Base-by-base conservation (phyloP, 805 yeast species). In the Cyberlindnera nakhonratchasimensis region DNA sequence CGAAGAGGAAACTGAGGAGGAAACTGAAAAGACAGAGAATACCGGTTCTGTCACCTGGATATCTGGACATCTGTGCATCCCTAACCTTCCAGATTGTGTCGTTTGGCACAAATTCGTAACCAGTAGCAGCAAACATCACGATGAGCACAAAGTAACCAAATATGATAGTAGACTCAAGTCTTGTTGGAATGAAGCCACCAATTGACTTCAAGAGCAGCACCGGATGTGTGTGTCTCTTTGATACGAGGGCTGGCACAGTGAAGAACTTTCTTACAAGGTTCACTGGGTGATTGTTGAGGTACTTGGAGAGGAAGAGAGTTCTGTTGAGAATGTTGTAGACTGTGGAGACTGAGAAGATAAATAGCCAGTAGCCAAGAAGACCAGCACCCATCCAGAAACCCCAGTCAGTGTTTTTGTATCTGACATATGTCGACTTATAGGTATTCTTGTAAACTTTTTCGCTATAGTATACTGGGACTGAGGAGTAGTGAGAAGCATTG, bases 1-100 rank as follows among this genome's bases (percentile, higher is more conserved):
- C 81, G 54, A 85, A 80, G 34, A 84, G 58, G 40, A 79, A 70
- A 20, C 79, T 56, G 9, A 74, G 53, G 1, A 90, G 87, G 42
- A 79, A 50, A 21, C 63, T 59, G 17, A 64, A 65, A 34, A 66
- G 54, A 10, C 44, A 29, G 7, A 56, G 30, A 19, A 50, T 40
- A 30, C 55, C 62, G 9, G 52, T 43, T 46, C 62, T 48, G 36
- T 57, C 62, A 52, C 57, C 59, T 9, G 50, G 48, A 34, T 56
- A 57, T 46, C 62, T 50, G 6, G 55, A 29, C 33, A 36, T 42
- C 38, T 57, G 59, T 13, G 43, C 55, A 2, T n/a, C 22, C 22
- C 30, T 43, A 2, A 31, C 24, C 6, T 20, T 33, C 55, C 55
- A 57, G 13, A 56, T 52, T 6, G 58, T 49, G 29, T 53, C 37